Percentiles rank a stretch among this genome's conserved stretches.
phyloP scores from a whole-genome alignment of 805 yeast genomes.

The Starmerella cellae region DNA sequence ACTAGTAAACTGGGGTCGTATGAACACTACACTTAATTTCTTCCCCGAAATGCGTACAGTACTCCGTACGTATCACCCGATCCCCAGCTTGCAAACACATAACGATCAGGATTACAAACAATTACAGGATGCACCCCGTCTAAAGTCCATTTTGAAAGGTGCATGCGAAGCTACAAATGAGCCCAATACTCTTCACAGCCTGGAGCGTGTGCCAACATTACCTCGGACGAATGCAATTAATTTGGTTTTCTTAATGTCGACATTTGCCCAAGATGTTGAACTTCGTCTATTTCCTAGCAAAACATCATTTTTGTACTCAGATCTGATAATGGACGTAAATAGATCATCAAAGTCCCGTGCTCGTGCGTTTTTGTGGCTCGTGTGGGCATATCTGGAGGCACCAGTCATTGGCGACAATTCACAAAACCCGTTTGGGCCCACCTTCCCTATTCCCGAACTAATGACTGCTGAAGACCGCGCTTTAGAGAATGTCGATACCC shows the following conservation, averaged over 20 bases:
- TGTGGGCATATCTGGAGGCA: slow-evolving; percentile 71
- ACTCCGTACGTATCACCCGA: slow-evolving; percentile 81
- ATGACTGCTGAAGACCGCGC: slow-evolving; percentile 24
- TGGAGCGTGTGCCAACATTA: not conserved
- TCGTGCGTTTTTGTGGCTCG: slow-evolving; percentile 64
- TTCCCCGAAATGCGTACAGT: slow-evolving; percentile 93
- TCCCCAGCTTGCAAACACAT: slow-evolving; percentile 73
- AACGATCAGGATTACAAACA: slow-evolving; percentile 51
- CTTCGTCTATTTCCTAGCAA: slow-evolving; percentile 27
- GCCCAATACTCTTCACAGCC: slow-evolving; percentile 10
- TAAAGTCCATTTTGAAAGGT: slow-evolving; percentile 78
- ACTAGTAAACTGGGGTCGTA: slow-evolving; percentile 79
- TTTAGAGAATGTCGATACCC: slow-evolving; percentile 34
- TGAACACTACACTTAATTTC: slow-evolving; percentile 87
- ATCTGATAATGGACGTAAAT: slow-evolving; percentile 50
- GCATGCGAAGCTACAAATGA: slow-evolving; percentile 55
- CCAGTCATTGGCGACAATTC: slow-evolving; percentile 38
- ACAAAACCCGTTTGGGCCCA: slow-evolving; percentile 44
- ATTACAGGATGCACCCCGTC: slow-evolving; percentile 86
- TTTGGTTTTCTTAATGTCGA: slow-evolving; percentile 58
- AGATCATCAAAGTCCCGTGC: slow-evolving; percentile 57
- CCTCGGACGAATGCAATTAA: slow-evolving; percentile 62
- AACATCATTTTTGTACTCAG: slow-evolving; percentile 28
- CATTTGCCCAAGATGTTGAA: slow-evolving; percentile 42
- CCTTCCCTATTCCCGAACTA: slow-evolving; percentile 33